A percentile compares a stretch with the other conserved stretches of the same genome.
These are phyloP conservation scores for Cutaneotrichosporon cyanovorans DNA, from an alignment of 1,284 basidiomycete genomes.

Conservation along the genomic window DNA sequence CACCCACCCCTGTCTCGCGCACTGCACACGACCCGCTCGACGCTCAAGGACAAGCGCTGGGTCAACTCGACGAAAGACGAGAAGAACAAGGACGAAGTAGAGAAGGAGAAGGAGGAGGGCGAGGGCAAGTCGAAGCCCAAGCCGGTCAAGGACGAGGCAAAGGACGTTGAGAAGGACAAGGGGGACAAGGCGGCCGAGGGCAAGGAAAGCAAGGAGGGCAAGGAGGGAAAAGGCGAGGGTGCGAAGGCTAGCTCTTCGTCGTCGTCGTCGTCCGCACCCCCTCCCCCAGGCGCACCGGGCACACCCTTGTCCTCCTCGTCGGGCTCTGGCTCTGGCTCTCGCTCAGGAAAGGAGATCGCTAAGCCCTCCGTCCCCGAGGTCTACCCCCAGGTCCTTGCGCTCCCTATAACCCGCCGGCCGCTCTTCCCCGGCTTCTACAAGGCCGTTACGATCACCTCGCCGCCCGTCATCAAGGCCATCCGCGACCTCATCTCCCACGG, in stretches of 20 bases:
- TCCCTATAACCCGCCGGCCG: conserved; percentile 91
- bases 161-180: conserved; percentile 3
- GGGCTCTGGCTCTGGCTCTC: neutral
- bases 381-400: conserved; percentile 90
- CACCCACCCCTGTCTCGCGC: conserved; percentile 1
- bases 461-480: conserved; percentile 85
- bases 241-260: conserved; percentile 3
- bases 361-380: conserved; percentile 76
- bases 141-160: conserved; percentile 8
- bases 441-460: conserved; percentile 84
- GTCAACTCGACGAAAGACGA: conserved; percentile 27
- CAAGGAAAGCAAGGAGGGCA: conserved; percentile 15
- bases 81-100: conserved; percentile 16
- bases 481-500: conserved; percentile 95
- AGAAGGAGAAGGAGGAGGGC: conserved; percentile 15
- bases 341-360: conserved; percentile 43
- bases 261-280: conserved; percentile 7
- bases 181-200: conserved; percentile 7
- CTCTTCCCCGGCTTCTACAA: conserved; percentile 99
- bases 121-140: neutral
- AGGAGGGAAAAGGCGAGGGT: neutral
- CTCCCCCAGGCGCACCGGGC: neutral
- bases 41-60: conserved; percentile 39
- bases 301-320: neutral
- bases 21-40: conserved; percentile 23